These are phyloP conservation scores for Plasmodium knowlesi DNA, from an alignment of 169 alveolate species.

Conservation along the genomic window DNA sequence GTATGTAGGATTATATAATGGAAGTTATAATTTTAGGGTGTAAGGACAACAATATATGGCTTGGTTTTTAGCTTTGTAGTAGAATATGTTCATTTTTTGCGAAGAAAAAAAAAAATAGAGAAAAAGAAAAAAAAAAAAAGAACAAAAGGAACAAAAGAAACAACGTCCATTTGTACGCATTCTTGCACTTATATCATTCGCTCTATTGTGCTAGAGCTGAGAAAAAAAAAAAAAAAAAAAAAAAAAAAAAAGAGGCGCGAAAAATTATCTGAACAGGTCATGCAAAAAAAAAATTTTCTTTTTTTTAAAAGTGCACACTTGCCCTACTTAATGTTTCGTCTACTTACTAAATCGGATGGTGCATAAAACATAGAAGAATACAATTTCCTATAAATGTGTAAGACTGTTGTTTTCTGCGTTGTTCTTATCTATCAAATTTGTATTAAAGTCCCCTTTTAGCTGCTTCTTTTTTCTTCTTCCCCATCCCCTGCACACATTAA, in stretches of 20 bases:
- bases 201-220: no score
- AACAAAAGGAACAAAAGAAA: background rate
- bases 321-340: background rate
- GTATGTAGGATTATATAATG: no score
- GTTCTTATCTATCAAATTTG: background rate
- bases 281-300: background rate
- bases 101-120: no score
- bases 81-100: no score
- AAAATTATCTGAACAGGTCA: background rate
- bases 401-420: background rate
- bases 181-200: no score
- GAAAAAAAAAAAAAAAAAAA: background rate
- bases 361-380: background rate
- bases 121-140: no score
- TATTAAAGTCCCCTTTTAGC: background rate
- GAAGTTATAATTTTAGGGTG: no score
- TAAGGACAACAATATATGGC: no score
- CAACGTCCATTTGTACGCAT: no score
- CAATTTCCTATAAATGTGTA: no score
- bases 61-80: no score
- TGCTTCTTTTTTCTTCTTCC: background rate
- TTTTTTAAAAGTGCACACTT: background rate
- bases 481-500: background rate
- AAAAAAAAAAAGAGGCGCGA: background rate
- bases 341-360: background rate